Evolutionary conservation across 2,329 filamentous ascomycete species (phyloP), one percentile per base, ranked within the genome.

Genomic region (Chrysoporthe puriensis): DNA sequence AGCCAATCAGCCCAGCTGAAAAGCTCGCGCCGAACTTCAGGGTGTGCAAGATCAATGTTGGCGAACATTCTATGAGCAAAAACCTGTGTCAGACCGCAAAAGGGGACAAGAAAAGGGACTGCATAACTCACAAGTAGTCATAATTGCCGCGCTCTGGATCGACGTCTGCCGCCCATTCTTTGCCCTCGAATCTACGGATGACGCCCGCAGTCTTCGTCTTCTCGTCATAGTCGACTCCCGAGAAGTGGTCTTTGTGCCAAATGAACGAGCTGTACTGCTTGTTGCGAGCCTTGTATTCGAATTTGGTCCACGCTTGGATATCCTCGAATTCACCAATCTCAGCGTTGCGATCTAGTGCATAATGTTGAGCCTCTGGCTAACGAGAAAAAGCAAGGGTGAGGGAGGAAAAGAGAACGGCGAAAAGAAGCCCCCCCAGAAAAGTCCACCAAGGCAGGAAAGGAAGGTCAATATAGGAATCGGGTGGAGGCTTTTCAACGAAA

Each of bases 161-260:
- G 54, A 80, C 79, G 71, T 87, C 87, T 3, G 82, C 73, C 2
- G 87, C 86, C 90, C 89, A 92, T 44, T 83, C 82, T 73, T 91
- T 91, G 64, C 85, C 83, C 69, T 80, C 75, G 18, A 92, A 86
- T 76, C 87, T 89, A 79, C 86, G 92, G 62, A 92, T 86, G 1
- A 85, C 88, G 13, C 84, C 87, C 71, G 84, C 82, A 65, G 85
- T 52, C 46, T 62, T 80, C 43, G 82, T 77, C 9, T 70, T 67
- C 4, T 86, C 83, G 72, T 91, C 86, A 77, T 84, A 91, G 73
- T 92, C 90, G 1, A 88, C 88, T 1, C 89, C 90, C 14, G 80
- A 86, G 78, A 92, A 92, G 76, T 91, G 89, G 67, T 88, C 78
- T 82, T 86, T 90, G 72, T 86, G 84, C 77, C 91, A 92, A 70